These are phyloP conservation scores for Saccharomycopsis oosterbeekiorum DNA, from an alignment of 805 yeast genomes.

Conservation along the genomic window DNA sequence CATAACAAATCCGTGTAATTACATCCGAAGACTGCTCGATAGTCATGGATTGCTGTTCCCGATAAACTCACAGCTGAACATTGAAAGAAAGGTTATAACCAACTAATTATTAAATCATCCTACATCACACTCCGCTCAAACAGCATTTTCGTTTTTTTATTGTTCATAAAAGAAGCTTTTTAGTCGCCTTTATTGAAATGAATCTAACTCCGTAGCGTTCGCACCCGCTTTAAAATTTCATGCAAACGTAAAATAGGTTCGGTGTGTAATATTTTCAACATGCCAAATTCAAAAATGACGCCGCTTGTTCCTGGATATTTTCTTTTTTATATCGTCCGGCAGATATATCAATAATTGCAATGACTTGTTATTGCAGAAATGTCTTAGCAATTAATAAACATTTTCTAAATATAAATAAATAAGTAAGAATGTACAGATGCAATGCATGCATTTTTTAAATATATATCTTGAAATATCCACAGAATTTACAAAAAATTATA, in stretches of 20 bases:
- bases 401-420: neutral
- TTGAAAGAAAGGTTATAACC: too few relatives aligned
- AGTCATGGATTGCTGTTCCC: neutral
- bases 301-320: neutral
- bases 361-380: neutral
- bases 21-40: neutral
- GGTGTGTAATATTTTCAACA: neutral
- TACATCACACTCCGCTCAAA: too few relatives aligned
- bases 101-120: neutral
- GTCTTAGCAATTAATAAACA: neutral
- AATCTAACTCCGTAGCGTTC: neutral
- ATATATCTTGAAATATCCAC: neutral
- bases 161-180: too few relatives aligned
- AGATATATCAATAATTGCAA: neutral
- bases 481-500: neutral
- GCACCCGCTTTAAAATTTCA: neutral
- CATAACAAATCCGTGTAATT: neutral
- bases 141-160: too few relatives aligned
- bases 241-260: neutral
- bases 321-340: neutral
- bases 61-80: neutral
- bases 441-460: neutral
- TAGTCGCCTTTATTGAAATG: neutral
- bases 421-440: neutral
- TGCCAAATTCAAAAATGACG: neutral